Evolutionary conservation across 2,329 filamentous ascomycete species (phyloP).

Genomic region (Clarireedia sp.): DNA sequence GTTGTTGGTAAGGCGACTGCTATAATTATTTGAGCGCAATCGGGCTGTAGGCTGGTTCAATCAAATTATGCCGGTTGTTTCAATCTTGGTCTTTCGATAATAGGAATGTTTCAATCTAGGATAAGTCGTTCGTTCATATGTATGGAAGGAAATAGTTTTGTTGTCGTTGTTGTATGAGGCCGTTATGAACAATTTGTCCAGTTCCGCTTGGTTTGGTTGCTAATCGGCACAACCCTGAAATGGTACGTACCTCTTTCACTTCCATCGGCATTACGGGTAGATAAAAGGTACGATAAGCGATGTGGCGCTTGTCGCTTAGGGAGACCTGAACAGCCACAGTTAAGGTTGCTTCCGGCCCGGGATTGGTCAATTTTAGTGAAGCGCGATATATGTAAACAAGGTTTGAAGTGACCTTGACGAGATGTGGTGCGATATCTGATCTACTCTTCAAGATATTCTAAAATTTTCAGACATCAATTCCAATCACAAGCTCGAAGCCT

Average conservation of each 20-base stretch:
- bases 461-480: too few relatives aligned
- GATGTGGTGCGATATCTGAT: too few relatives aligned
- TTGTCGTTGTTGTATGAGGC: not conserved
- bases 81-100: not conserved
- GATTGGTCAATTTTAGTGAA: too few relatives aligned
- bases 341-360: too few relatives aligned
- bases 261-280: not conserved
- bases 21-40: not conserved
- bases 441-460: too few relatives aligned
- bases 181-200: slow-evolving; percentile 8
- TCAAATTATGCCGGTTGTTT: too few relatives aligned
- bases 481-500: too few relatives aligned
- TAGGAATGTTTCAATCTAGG: too few relatives aligned
- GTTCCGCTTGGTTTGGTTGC: not conserved
- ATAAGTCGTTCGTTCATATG: not conserved
- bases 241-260: not conserved
- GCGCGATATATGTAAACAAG: too few relatives aligned
- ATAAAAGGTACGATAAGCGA: not conserved
- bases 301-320: too few relatives aligned
- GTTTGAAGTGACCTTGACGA: too few relatives aligned
- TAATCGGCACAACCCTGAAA: not conserved
- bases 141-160: not conserved
- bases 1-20: not conserved
- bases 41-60: not conserved
- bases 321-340: too few relatives aligned